A percentile compares a stretch with the other conserved stretches of the same genome.
These are phyloP conservation scores for Lanmaoa pseudosensibilis DNA, from an alignment of 768 basidiomycete genomes.

Conservation along the genomic window DNA sequence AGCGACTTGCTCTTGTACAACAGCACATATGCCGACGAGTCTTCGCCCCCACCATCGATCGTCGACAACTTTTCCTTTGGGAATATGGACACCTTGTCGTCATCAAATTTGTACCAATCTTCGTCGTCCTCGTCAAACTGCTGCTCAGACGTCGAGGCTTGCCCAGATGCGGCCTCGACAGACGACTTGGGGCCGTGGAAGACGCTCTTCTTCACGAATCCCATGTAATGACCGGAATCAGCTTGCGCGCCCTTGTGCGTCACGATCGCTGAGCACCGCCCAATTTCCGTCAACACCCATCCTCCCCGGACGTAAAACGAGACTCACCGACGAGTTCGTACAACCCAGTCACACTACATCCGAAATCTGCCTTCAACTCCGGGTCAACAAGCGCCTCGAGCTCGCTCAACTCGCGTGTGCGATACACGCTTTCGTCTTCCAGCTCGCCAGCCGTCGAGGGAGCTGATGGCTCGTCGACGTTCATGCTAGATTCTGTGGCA, in stretches of 20 bases:
- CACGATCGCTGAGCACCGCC: constrained; percentile 68
- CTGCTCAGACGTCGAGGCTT: constrained; percentile 15
- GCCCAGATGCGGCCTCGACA: background rate
- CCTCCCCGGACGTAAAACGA: background rate
- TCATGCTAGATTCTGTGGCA: constrained; percentile 32
- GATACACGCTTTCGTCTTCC: constrained; percentile 63
- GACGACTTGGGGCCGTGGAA: constrained; percentile 44
- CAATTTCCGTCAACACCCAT: background rate
- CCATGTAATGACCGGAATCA: constrained; percentile 95
- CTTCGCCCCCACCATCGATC: constrained; percentile 91
- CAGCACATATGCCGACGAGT: constrained; percentile 86
- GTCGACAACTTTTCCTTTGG: constrained; percentile 78
- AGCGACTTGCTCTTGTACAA: constrained; percentile 70
- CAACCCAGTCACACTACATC: constrained; percentile 74
- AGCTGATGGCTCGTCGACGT: constrained; percentile 47
- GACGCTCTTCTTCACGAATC: constrained; percentile 78
- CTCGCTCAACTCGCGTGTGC: constrained; percentile 63
- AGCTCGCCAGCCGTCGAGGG: constrained; percentile 36
- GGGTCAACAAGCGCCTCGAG: constrained; percentile 64
- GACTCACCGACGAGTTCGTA: constrained; percentile 89
- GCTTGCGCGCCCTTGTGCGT: constrained; percentile 97
- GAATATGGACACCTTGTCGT: constrained; percentile 89
- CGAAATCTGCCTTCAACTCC: constrained; percentile 64
- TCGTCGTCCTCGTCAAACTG: constrained; percentile 58
- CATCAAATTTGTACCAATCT: constrained; percentile 96